phyloP scores from a whole-genome alignment of 2,329 filamentous ascomycete genomes.

The Diplodia sapinea region DNA sequence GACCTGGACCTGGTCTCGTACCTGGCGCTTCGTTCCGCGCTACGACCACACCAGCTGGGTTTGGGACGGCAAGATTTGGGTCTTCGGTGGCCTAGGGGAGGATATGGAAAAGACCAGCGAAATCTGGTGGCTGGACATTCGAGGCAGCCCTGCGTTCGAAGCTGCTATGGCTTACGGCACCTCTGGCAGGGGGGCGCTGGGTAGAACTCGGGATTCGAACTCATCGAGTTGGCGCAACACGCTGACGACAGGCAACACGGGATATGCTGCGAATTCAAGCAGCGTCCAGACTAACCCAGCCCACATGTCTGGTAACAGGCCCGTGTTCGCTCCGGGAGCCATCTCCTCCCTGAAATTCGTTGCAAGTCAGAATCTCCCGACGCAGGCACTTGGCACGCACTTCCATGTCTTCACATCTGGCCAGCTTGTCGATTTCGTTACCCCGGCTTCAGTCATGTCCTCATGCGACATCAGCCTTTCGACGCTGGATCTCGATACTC shows the following conservation, averaged over 20 bases:
- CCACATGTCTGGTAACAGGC: conserved; percentile 52
- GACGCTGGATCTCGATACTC: conserved; percentile 80
- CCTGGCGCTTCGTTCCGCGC: conserved; percentile 92
- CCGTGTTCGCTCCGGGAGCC: conserved; percentile 74
- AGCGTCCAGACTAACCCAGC: conserved; percentile 62
- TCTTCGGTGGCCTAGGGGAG: conserved; percentile 91
- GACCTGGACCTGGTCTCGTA: conserved; percentile 95
- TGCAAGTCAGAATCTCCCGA: conserved; percentile 82
- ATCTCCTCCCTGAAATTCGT: conserved; percentile 92
- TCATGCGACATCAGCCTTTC: conserved; percentile 89
- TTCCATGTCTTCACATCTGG: conserved; percentile 96
- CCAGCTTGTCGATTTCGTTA: conserved; percentile 90
- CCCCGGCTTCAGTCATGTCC: conserved; percentile 84
- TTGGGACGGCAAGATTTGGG: conserved; percentile 91
- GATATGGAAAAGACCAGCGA: conserved; percentile 98
- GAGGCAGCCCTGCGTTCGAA: conserved; percentile 85
- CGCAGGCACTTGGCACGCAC: conserved; percentile 88
- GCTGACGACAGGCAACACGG: conserved; percentile 47
- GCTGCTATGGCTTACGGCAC: conserved; percentile 65
- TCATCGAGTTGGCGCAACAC: conserved; percentile 41
- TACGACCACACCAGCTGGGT: conserved; percentile 97
- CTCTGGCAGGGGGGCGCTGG: conserved; percentile 13
- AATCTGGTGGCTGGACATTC: conserved; percentile 96
- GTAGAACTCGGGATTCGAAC: conserved; percentile 42
- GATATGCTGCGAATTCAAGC: conserved; percentile 76